Percentiles rank a stretch among this genome's conserved stretches.
These are phyloP conservation scores for Sporothrix curviconia DNA, from an alignment of 2,329 filamentous ascomycete species.

Conservation along the genomic window DNA sequence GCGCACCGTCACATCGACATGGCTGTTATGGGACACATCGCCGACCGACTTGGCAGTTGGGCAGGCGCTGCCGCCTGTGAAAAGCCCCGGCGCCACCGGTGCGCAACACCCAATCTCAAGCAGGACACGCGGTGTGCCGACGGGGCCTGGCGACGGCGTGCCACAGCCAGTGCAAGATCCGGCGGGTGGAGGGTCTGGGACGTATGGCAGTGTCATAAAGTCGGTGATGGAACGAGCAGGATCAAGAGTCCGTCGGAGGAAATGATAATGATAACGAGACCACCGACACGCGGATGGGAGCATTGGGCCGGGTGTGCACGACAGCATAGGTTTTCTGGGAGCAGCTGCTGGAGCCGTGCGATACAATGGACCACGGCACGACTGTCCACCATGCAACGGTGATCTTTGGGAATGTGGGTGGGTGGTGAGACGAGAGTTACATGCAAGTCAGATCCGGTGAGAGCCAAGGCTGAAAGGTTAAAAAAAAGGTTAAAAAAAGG, in stretches of 20 bases:
- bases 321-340: constrained; percentile 11
- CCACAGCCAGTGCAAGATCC: constrained; percentile 15
- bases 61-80: neutral
- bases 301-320: constrained; percentile 10
- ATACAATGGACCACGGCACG: constrained; percentile 4
- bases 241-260: neutral
- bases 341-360: constrained; percentile 15
- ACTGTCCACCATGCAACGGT: constrained; percentile 10
- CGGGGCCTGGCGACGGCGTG: constrained; percentile 8
- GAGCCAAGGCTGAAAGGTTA: too few relatives aligned
- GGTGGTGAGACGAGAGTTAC: neutral
- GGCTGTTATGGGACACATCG: constrained; percentile 10
- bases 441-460: too few relatives aligned
- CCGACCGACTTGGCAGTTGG: constrained; percentile 13
- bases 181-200: constrained; percentile 10
- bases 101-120: constrained; percentile 8
- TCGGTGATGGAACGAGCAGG: neutral
- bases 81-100: constrained; percentile 8
- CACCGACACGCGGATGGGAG: constrained; percentile 1
- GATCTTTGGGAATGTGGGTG: neutral
- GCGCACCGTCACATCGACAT: constrained; percentile 9
- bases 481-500: too few relatives aligned
- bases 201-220: constrained; percentile 10
- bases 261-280: too few relatives aligned
- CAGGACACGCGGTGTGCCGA: constrained; percentile 6